Base-by-base conservation (phyloP, 495 filamentous ascomycete genomes). In the Neurospora tetrasperma region DNA sequence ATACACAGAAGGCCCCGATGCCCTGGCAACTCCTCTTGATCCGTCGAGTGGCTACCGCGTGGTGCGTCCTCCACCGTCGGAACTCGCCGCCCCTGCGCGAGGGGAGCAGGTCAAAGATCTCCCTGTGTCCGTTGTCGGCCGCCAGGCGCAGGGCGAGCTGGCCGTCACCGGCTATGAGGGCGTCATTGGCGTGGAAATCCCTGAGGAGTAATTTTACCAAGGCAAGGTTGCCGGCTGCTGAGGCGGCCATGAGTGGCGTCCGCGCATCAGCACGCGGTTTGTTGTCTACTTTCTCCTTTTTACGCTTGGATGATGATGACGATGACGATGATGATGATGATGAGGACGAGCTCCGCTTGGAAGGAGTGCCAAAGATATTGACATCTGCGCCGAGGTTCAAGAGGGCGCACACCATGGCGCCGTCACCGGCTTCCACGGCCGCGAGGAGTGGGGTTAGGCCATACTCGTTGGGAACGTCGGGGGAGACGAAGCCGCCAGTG, bases 361-460 rank as follows among this genome's bases (percentile, higher is more conserved):
- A 62, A 35, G 2, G 35, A 7, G 14, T 69, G n/a, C 78, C 78
- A 69, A 48, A 78, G 9, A 43, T 54, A 73, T 81, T 72, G 69
- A 81, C 75, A 8, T 35, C 48, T 7, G 82, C 82, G 42, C 82
- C 81, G 46, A 80, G 73, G 18, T 69, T 70, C 62, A 82, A 40
- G 18, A 83, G 76, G 7, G 69, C 62, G 66, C 79, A 79, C 0
- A 82, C 76, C 62, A 83, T 79, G 43, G 43, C 70, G 4, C 77
- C 73, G 48, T 78, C 71, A 62, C 81, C 78, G 35, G 75, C 76
- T 31, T 71, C 42, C 40, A 83, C 75, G 72, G 81, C 81, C 1
- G 78, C 76, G 69, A 82, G 75, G 9, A 83, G 78, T n/a, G 82
- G 79, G n/a, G 79, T 83, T 20, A 38, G 12, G 43, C 77, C 79